Conservation (phyloP, 2,329 filamentous ascomycete species). For the Fusarium algeriense region DNA sequence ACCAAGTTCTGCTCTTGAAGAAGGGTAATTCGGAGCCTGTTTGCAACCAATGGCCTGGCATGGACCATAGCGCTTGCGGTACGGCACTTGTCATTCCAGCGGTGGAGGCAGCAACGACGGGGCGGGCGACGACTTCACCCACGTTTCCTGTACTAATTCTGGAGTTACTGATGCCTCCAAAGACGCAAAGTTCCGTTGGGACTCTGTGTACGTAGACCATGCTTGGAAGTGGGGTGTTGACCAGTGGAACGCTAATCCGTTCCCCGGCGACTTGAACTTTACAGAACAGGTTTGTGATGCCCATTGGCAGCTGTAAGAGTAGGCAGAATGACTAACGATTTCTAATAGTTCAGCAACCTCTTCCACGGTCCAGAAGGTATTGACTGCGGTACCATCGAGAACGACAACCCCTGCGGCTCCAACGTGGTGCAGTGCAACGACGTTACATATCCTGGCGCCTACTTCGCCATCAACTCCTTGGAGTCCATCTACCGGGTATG, state of each 20-base stretch:
- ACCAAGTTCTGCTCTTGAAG: neutral
- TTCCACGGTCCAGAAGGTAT: neutral
- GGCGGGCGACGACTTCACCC: neutral
- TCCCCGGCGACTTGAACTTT: neutral
- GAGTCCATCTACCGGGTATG: neutral
- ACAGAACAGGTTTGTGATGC: neutral
- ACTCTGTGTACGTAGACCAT: neutral
- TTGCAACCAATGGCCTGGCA: neutral
- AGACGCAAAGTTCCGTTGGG: neutral
- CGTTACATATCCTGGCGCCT: neutral
- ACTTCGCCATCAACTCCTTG: neutral
- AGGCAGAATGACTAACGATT: accelerated
- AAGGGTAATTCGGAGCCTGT: neutral
- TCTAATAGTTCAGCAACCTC: neutral
- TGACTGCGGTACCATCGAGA: neutral
- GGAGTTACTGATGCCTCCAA: neutral
- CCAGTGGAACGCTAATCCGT: neutral
- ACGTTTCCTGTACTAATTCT: neutral
- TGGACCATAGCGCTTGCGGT: neutral
- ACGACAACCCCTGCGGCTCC: neutral
- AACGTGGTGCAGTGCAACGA: neutral
- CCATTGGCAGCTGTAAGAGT: accelerated
- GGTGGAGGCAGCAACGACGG: neutral
- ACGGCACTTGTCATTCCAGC: neutral
- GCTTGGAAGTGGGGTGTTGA: neutral